Evolutionary conservation across 768 basidiomycete species (phyloP), one percentile per base, ranked within the genome.

Genomic region (Punctularia strigosozonata): DNA sequence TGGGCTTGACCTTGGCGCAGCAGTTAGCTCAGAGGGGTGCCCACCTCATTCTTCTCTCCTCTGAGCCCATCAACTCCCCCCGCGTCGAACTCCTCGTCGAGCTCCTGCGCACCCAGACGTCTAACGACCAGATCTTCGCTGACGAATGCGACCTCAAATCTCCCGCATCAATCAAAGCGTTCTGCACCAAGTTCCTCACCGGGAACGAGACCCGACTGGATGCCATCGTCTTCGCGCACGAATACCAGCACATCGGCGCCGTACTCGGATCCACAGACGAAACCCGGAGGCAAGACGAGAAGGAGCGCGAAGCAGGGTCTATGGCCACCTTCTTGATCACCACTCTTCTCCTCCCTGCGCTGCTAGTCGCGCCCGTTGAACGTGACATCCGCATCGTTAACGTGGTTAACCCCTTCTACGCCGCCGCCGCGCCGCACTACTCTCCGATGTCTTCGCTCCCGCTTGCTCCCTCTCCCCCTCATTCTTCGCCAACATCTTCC

Each of bases 301-400:
- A 56, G 37, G 50, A 51, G 39, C 63, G 80, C 30, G 69, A 71
- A 37, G 53, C 61, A 1, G 57, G 60, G 2, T 75, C 79, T 1
- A 55, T 85, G 25, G 79, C 80, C 17, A 81, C 80, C 2, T 92
- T 90, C 59, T 62, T 90, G 40, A 68, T 91, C 4, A 66, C 73
- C 5, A 91, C 88, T 2, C 64, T 86, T 5, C 67, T 95, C 0
- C 69, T 94, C 0, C 89, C 90, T 2, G 66, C 73, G 21, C 62
- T 94, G 3, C 74, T 95, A 13, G 75, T 83, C 19, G 80, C 85
- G 1, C 89, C 90, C 0, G 66, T 71, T n/a, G 90, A 91, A 53
- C 71, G 90, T 25, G 86, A 91, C 46, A 87, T 95, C 30, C 80
- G 91, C n/a, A 73, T 95, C 46, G 64, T 97, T 53, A 79, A 78